Conservation (phyloP, 331 rosid genomes). For the Acacia pycnantha region DNA sequence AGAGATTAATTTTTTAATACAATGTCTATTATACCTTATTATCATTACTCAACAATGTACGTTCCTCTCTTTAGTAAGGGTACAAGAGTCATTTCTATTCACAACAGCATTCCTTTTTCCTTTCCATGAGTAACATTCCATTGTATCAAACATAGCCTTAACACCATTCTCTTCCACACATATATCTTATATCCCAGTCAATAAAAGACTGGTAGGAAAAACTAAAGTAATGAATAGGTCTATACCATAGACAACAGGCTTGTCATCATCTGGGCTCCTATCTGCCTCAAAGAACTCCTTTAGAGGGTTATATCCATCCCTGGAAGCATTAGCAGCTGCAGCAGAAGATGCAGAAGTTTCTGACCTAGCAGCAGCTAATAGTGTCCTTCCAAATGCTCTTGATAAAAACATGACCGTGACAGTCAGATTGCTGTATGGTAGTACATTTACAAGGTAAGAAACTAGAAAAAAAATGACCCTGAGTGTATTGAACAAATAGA, state of each 20-base stretch:
- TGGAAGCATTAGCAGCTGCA: constrained; percentile 32
- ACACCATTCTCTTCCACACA: not conserved
- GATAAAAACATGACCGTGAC: constrained; percentile 56
- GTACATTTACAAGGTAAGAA: constrained; percentile 17
- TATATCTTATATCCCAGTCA: not conserved
- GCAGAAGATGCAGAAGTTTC: constrained; percentile 48
- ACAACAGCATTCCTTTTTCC: not conserved
- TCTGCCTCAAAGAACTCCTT: constrained; percentile 76
- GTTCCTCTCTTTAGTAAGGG: not conserved
- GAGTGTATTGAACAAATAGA: not conserved
- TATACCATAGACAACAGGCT: constrained; percentile 82
- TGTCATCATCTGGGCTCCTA: constrained; percentile 61
- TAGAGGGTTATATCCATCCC: constrained; percentile 62
- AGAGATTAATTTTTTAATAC: not conserved
- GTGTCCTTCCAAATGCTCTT: constrained; percentile 60
- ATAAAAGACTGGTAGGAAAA: not conserved
- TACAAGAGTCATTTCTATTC: not conserved
- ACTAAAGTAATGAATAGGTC: constrained; percentile 9
- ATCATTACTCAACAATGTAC: not conserved
- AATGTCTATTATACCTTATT: not conserved
- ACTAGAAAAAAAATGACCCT: not conserved
- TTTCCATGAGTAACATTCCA: not conserved
- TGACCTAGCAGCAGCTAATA: constrained; percentile 68
- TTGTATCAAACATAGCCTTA: not conserved
- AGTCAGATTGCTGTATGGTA: constrained; percentile 20